Conservation (phyloP, 176 grass and related monocot genomes). For the Puya raimondii region DNA sequence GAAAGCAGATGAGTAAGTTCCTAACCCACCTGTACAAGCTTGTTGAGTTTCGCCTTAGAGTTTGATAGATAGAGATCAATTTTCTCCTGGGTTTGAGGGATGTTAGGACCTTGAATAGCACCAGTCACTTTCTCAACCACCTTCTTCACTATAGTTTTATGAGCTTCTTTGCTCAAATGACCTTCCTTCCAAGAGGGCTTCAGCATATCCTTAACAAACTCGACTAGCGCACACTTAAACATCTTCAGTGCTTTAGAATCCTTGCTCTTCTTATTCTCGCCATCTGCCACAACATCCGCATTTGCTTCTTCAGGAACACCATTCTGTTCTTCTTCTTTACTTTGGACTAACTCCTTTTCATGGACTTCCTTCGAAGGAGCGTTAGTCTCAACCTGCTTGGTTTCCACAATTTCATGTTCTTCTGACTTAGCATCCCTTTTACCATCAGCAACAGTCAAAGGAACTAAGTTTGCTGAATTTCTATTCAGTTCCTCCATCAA, state of each 20-base stretch:
- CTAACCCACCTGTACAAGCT: constrained; percentile 76
- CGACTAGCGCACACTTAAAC: constrained; percentile 77
- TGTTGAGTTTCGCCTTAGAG: constrained; percentile 68
- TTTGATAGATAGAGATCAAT: constrained; percentile 74
- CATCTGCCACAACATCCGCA: constrained; percentile 35
- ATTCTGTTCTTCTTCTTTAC: constrained; percentile 40
- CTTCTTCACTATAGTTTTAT: constrained; percentile 98
- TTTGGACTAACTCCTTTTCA: constrained; percentile 29
- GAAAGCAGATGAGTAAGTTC: neutral
- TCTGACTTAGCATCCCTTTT: constrained; percentile 15
- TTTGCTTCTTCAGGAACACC: constrained; percentile 24
- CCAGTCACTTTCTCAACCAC: constrained; percentile 87
- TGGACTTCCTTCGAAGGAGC: constrained; percentile 22
- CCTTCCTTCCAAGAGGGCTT: constrained; percentile 98
- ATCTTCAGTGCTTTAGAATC: constrained; percentile 64
- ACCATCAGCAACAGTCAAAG: constrained; percentile 24
- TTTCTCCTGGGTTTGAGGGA: constrained; percentile 89
- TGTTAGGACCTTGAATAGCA: constrained; percentile 43
- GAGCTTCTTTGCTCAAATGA: constrained; percentile 73
- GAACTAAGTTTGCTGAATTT: constrained; percentile 13
- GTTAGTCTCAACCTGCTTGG: constrained; percentile 10
- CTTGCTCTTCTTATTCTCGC: constrained; percentile 51
- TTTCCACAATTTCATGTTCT: constrained; percentile 10
- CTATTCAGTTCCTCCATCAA: constrained; percentile 8
- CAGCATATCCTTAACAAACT: constrained; percentile 83